Conservation (phyloP, 2,329 filamentous ascomycete genomes). For the Aspergillus pseudonomiae region DNA sequence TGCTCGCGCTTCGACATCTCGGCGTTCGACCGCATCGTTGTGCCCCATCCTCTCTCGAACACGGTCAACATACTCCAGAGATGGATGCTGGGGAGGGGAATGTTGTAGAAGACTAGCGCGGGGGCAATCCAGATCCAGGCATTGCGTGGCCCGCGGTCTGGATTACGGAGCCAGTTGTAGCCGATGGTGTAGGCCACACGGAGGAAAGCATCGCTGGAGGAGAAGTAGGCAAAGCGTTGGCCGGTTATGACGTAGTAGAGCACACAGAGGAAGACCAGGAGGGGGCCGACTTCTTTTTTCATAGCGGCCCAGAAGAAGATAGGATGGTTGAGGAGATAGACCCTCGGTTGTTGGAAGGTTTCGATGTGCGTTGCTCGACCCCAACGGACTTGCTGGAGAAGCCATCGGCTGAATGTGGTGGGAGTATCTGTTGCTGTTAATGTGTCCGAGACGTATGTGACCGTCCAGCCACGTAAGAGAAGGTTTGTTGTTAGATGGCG, state of each 20-base stretch:
- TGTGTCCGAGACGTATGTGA: conserved; percentile 39
- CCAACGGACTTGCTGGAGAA: conserved; percentile 44
- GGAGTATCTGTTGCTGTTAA: conserved; percentile 42
- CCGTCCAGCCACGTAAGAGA: conserved; percentile 36
- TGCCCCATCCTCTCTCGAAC: conserved; percentile 40
- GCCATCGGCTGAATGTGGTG: conserved; percentile 37
- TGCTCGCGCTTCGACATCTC: conserved; percentile 29
- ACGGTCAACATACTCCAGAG: conserved; percentile 39
- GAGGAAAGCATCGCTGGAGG: conserved; percentile 30
- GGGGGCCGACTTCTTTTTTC: conserved; percentile 33
- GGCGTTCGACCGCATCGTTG: conserved; percentile 35
- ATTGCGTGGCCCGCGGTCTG: conserved; percentile 23
- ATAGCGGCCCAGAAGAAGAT: conserved; percentile 40
- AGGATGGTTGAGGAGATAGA: conserved; percentile 38
- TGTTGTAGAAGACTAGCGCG: conserved; percentile 37
- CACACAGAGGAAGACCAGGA: conserved; percentile 32
- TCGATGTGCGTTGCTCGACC: conserved; percentile 41
- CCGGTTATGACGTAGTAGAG: conserved; percentile 36
- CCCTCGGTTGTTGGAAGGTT: conserved; percentile 36
- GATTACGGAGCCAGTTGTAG: conserved; percentile 36
- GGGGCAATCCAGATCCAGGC: conserved; percentile 28
- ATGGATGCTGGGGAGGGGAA: conserved; percentile 40
- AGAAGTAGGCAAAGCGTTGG: conserved; percentile 30
- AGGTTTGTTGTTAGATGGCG: conserved; percentile 43
- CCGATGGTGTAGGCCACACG: conserved; percentile 31